Evolutionary conservation across 441 rosid genomes (phyloP).

Genomic region (Aquilaria agallochum): DNA sequence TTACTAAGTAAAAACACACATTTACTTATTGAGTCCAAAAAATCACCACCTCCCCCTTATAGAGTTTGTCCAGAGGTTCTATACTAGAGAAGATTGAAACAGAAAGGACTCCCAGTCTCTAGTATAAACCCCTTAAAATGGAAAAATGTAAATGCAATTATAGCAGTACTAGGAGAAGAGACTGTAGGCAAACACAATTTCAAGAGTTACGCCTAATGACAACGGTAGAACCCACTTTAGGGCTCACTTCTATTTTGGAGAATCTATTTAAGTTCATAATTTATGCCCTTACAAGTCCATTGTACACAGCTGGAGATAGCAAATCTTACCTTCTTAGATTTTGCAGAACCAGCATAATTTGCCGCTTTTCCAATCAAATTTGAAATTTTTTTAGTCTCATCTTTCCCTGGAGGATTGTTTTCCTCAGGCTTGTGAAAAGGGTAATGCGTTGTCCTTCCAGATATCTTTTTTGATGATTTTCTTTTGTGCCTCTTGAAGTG

Average conservation of each 20-base stretch:
- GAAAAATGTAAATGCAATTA: too few species aligned
- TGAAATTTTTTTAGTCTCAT: constrained; percentile 81
- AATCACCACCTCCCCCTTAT: too few species aligned
- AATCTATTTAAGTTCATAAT: constrained; percentile 2
- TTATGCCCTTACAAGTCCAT: constrained; percentile 7
- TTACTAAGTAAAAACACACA: too few species aligned
- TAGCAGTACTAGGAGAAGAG: too few species aligned
- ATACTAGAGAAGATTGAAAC: too few species aligned
- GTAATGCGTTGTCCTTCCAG: constrained; percentile 67
- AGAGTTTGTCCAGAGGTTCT: too few species aligned
- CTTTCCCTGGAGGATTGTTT: constrained; percentile 90
- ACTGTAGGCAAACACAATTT: too few species aligned
- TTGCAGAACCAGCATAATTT: constrained; percentile 79
- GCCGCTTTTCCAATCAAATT: constrained; percentile 90
- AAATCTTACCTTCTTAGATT: constrained; percentile 71
- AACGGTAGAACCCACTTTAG: not conserved
- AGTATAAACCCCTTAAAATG: too few species aligned
- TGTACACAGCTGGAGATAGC: not conserved
- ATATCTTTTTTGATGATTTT: constrained; percentile 61
- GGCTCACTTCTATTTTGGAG: not conserved
- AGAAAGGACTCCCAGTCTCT: too few species aligned
- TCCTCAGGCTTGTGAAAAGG: constrained; percentile 98
- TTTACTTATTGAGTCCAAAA: too few species aligned
- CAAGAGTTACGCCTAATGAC: too few species aligned
- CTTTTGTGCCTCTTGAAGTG: constrained; percentile 95